Evolutionary conservation across 805 yeast genomes (phyloP), one percentile per base, ranked within the genome.

Genomic region (Ogataea polymorpha): DNA sequence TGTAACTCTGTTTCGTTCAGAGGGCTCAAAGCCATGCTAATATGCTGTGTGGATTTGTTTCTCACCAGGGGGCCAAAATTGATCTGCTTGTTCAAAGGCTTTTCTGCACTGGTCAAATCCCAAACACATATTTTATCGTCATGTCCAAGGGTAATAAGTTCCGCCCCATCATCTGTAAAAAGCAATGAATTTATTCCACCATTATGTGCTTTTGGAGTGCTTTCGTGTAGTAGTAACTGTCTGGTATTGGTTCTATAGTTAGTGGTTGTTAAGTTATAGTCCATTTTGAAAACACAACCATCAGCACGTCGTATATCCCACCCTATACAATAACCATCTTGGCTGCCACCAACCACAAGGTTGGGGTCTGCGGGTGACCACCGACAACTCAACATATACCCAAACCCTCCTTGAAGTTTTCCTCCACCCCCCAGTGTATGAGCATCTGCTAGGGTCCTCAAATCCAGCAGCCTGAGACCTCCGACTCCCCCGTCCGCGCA

Each of bases 301-400:
- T 71, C 68, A 17, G 86, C 76, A 35, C 84, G 65, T 34, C 98
- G 65, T 9, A 88, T 74, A 58, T 90, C 98, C 97, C 97, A 90
- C 0, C 90, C 57, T 38, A 85, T 72, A 7, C 85, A 80, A 33
- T 81, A 81, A 0, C 97, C 96, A 51, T 83, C 87, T 13, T 77
- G 73, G 15, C 91, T 89, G 1, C 96, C 96, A 4, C 88, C 73
- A 0, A 90, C 89, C 2, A 90, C 65, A 3, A 84, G 46, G 52
- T 82, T 63, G 0, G 78, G 62, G 46, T 75, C 66, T 6, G 66
- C 64, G 0, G 96, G 96, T 33, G 85, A 82, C 91, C 95, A 88
- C 10, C 40, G 28, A 37, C 63, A 59, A 35, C 58, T 53, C 26
- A 53, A 41, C 58, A 58, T 57, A 34, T 52, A 51, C 0, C 63